Base-by-base conservation (phyloP, 129 eudicot species). In the Lonicera japonica region DNA sequence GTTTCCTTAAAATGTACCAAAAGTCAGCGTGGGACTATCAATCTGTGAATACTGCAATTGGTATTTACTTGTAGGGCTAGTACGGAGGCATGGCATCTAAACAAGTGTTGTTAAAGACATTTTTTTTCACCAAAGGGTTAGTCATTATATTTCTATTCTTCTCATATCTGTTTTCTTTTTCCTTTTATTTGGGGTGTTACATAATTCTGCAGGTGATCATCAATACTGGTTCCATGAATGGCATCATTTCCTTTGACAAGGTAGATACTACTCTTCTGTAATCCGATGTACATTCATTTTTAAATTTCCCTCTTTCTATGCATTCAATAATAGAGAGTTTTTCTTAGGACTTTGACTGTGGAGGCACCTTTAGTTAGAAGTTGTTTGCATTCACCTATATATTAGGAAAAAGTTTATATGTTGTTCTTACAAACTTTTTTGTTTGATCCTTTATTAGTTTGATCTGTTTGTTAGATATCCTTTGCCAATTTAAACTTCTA, bases 231-330 rank as follows among this genome's bases (percentile, higher is more conserved):
- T 80, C 77, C 79, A 85, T 92, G 99, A 83, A 78, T 61, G 78
- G 68, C 24, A 70, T 92, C 62, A 62, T 92, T 60, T 87, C 96
- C 39, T 87, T 88, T 80, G 99, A 92, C 79, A 77, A 92, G 99
- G 99, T 92, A 85, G 72, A 25, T 12, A 14, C 70, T 13, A 17
- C 22, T 25, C 57, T 29, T 67, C 17, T 25, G 15, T 45, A 46
- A 16, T n/a, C 14, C 36, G 10, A 29, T 29, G 0, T 12, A 60
- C 25, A 21, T 63, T 24, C 51, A 8, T 34, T 12, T 48, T 6
- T 4, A 38, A 5, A 17, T 18, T 45, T n/a, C 3, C 15, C 10
- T 40, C 19, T 46, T 45, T 54, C 54, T 34, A 46, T 19, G 12
- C 15, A 50, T 29, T 25, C 19, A 50, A n/a, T 69, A 5, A 4